Base-by-base conservation (phyloP, 2,329 filamentous ascomycete species). In the Cercospora citrullina region DNA sequence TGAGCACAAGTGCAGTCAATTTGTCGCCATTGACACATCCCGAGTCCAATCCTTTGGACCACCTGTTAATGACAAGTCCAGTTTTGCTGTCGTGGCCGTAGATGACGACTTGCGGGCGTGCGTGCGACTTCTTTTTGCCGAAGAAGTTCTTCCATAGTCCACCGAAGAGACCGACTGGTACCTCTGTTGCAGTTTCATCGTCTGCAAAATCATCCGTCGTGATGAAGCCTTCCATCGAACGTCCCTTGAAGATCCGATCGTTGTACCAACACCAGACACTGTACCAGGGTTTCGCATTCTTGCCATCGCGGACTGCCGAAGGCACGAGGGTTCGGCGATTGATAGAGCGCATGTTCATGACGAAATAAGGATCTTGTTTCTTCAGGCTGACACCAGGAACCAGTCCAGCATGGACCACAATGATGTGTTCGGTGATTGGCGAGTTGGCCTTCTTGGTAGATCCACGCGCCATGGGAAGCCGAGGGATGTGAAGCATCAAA, bases 301-400 rank as follows among this genome's bases (percentile, higher is more conserved):
- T 70, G 36, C 70, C 74, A 5, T 71, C 70, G 48, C 74, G 75
- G 9, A 72, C 57, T 16, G 81, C 81, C 63, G 82, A 87, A 4
- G 88, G 89, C 12, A 87, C 80, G 68, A 87, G 85, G 10, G 87
- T 89, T 10, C 84, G 80, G 18, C 89, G 84, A 72, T 91, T 84
- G 64, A 97, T 86, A 6, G 89, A 91, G 66, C 93, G 89, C 92
- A 99, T 96, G 77, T 93, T 95, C 93, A 97, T 97, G 48, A 91
- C 91, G 62, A 90, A 89, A 78, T 87, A 89, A 0, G 93, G 90
- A 78, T 97, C 87, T 74, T 90, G 94, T 62, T 86, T 82, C 57
- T 89, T 84, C 14, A 96, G 83, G 0, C 86, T 79, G 0, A 96
- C 81, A 5, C 89, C 90, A 0, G 94, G 92, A 0, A 95, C 89